Conservation (phyloP, 176 grass and related monocot genomes). For the Alopecurus myosuroides region DNA sequence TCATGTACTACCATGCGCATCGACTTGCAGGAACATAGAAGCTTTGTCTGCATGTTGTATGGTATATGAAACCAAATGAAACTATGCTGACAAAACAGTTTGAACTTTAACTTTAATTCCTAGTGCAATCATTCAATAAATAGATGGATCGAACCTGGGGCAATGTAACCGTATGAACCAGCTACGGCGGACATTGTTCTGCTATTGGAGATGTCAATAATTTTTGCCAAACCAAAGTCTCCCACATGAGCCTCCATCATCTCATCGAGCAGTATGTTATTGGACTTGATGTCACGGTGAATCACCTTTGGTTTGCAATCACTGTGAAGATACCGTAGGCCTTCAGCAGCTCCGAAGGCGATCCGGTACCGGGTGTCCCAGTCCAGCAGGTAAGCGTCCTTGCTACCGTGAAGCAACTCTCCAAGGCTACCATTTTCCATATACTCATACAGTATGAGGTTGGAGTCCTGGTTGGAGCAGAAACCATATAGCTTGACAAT, state of each 20-base stretch:
- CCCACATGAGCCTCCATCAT: slow-evolving; percentile 91
- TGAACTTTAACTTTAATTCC: neutral
- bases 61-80: neutral
- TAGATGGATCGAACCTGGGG: slow-evolving; percentile 58
- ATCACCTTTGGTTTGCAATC: slow-evolving; percentile 89
- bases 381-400: slow-evolving; percentile 54
- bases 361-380: slow-evolving; percentile 83
- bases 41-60: neutral
- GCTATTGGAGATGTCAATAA: slow-evolving; percentile 75
- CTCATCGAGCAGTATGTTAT: slow-evolving; percentile 91
- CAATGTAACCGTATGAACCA: slow-evolving; percentile 92
- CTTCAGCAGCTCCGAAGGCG: slow-evolving; percentile 81
- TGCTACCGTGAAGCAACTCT: slow-evolving; percentile 65
- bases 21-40: neutral
- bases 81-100: neutral
- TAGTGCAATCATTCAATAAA: neutral
- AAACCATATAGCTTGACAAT: slow-evolving; percentile 96
- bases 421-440: slow-evolving; percentile 98
- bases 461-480: slow-evolving; percentile 74
- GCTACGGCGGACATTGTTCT: slow-evolving; percentile 92
- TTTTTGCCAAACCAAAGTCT: slow-evolving; percentile 88
- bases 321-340: slow-evolving; percentile 77
- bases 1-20: neutral
- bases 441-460: slow-evolving; percentile 92
- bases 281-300: slow-evolving; percentile 98